phyloP scores from a whole-genome alignment of 805 yeast genomes.

The Pichia californica region DNA sequence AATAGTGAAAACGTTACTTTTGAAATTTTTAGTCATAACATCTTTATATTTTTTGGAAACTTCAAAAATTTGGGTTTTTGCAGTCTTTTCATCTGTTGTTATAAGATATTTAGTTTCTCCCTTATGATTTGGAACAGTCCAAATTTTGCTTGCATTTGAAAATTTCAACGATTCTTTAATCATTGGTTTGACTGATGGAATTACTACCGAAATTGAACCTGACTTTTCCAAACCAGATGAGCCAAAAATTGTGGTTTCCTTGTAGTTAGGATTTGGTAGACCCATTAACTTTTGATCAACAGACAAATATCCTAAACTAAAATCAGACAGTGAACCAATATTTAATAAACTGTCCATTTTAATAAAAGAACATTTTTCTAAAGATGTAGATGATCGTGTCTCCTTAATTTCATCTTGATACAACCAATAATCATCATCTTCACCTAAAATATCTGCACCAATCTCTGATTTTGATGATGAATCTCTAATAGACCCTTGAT shows the following conservation, averaged over 20 bases:
- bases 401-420: slow-evolving; percentile 21
- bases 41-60: slow-evolving; percentile 57
- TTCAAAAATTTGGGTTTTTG: slow-evolving; percentile 62
- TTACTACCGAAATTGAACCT: slow-evolving; percentile 53
- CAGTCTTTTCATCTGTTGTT: slow-evolving; percentile 61
- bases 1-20: slow-evolving; percentile 56
- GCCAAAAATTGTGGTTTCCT: slow-evolving; percentile 62
- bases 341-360: slow-evolving; percentile 50
- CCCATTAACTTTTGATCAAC: slow-evolving; percentile 52
- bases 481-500: slow-evolving; percentile 13
- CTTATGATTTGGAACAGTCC: slow-evolving; percentile 49
- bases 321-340: slow-evolving; percentile 67
- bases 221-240: slow-evolving; percentile 58
- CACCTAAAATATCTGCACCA: slow-evolving; percentile 16
- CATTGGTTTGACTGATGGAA: slow-evolving; percentile 62
- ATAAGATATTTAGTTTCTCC: slow-evolving; percentile 50
- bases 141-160: slow-evolving; percentile 64
- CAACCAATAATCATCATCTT: slow-evolving; percentile 42
- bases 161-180: slow-evolving; percentile 65
- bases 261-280: slow-evolving; percentile 58
- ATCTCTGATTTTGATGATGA: slow-evolving; percentile 10
- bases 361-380: slow-evolving; percentile 32
- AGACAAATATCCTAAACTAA: slow-evolving; percentile 58
- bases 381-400: slow-evolving; percentile 8
- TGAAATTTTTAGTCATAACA: slow-evolving; percentile 55